phyloP scores from a whole-genome alignment of 805 yeast species.

The Spathaspora gorwiae region DNA sequence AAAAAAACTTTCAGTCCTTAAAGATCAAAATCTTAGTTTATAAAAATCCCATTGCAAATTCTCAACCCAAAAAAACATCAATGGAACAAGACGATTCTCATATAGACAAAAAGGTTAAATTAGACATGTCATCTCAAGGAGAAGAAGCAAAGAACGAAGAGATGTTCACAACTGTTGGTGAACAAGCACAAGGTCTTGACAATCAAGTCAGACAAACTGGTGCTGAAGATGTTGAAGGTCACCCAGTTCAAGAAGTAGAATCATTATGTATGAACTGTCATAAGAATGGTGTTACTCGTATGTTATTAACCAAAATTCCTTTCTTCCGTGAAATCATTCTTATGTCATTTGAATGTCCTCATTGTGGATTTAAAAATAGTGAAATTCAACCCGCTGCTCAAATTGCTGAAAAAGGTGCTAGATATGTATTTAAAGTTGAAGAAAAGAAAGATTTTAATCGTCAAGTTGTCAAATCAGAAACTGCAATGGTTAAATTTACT shows the following conservation, averaged over 20 bases:
- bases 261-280: constrained; percentile 96
- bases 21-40: too few species aligned
- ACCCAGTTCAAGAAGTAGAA: constrained; percentile 92
- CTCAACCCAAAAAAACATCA: too few species aligned
- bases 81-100: constrained; percentile 8
- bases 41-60: too few species aligned
- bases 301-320: constrained; percentile 86
- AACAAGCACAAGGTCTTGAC: constrained; percentile 27
- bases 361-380: constrained; percentile 84
- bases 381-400: constrained; percentile 95
- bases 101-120: constrained; percentile 11
- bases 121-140: constrained; percentile 10
- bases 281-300: constrained; percentile 74
- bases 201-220: constrained; percentile 63
- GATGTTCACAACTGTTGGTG: constrained; percentile 33
- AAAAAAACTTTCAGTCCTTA: too few species aligned
- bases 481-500: constrained; percentile 71
- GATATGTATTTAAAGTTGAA: constrained; percentile 67
- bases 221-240: constrained; percentile 79
- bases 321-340: constrained; percentile 84
- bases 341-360: constrained; percentile 95
- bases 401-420: constrained; percentile 84
- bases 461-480: constrained; percentile 88
- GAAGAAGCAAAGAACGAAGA: constrained; percentile 9
- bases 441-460: constrained; percentile 70